These are phyloP conservation scores for Cytospora mali DNA, from an alignment of 2,329 filamentous ascomycete genomes.

Conservation along the genomic window DNA sequence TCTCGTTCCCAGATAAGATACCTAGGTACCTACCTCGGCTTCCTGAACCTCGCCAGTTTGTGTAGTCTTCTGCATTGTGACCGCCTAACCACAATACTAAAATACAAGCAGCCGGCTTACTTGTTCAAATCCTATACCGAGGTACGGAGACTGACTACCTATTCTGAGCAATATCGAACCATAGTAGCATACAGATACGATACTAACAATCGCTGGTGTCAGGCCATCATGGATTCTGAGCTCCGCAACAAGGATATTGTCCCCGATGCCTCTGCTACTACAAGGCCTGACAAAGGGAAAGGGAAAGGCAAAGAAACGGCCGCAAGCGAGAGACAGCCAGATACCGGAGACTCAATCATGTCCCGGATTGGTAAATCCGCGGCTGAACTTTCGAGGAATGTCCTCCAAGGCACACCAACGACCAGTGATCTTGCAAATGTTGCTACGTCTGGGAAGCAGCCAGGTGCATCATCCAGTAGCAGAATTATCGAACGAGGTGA, in stretches of 20 bases:
- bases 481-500: constrained; percentile 24
- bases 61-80: not conserved
- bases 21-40: not conserved
- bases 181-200: not conserved
- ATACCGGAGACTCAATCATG: constrained; percentile 13
- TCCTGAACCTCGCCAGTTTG: not conserved
- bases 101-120: not conserved
- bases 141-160: not conserved
- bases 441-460: constrained; percentile 20
- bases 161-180: not conserved
- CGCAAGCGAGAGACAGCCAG: constrained; percentile 12
- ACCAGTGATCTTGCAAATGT: constrained; percentile 15
- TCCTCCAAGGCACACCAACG: constrained; percentile 30
- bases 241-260: not conserved
- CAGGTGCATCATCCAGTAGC: constrained; percentile 18
- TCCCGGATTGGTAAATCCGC: constrained; percentile 33
- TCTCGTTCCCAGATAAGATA: not conserved
- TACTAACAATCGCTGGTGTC: not conserved
- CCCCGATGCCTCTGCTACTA: not conserved
- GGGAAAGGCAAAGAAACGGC: constrained; percentile 23
- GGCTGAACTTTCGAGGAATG: constrained; percentile 31
- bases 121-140: not conserved
- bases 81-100: not conserved
- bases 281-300: constrained; percentile 12
- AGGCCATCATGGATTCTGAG: constrained; percentile 15